Evolutionary conservation across 768 basidiomycete species (phyloP).

Genomic region (Calocera cornea): DNA sequence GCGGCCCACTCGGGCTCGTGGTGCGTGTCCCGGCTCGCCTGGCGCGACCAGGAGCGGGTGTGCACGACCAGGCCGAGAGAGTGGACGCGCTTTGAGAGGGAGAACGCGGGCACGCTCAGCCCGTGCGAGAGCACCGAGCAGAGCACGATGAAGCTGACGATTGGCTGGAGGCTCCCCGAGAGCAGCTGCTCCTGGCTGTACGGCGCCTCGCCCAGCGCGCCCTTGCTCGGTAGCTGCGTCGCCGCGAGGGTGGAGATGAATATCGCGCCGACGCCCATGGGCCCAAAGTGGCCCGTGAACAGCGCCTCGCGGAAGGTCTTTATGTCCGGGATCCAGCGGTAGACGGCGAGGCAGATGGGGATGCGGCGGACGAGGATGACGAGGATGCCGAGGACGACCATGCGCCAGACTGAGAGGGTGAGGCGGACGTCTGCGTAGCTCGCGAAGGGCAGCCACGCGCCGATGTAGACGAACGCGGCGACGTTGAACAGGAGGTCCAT

Average conservation of each 20-base stretch:
- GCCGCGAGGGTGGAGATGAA: constrained; percentile 83
- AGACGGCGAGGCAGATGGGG: constrained; percentile 69
- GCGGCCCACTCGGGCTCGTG: constrained; percentile 68
- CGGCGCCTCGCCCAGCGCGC: constrained; percentile 36
- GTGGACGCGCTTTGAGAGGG: constrained; percentile 83
- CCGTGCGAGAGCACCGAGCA: constrained; percentile 65
- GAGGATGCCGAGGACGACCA: constrained; percentile 68
- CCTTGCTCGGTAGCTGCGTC: constrained; percentile 37
- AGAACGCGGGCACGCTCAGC: constrained; percentile 87
- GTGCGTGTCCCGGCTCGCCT: constrained; percentile 34
- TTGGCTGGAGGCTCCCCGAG: constrained; percentile 69
- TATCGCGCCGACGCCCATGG: constrained; percentile 91
- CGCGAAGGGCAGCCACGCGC: constrained; percentile 92
- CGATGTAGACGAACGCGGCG: constrained; percentile 88
- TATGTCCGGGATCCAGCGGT: constrained; percentile 90
- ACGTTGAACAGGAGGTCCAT: constrained; percentile 94
- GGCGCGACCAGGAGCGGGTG: constrained; percentile 80
- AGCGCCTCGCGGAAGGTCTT: constrained; percentile 88
- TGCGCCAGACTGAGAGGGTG: constrained; percentile 67
- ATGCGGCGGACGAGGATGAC: constrained; percentile 73
- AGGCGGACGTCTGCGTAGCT: constrained; percentile 52
- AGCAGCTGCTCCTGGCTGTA: constrained; percentile 50
- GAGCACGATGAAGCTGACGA: constrained; percentile 89
- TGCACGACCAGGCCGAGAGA: constrained; percentile 31
- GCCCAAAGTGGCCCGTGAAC: constrained; percentile 92